Evolutionary conservation across 495 filamentous ascomycete species (phyloP).

Genomic region (Xylaria acuta): DNA sequence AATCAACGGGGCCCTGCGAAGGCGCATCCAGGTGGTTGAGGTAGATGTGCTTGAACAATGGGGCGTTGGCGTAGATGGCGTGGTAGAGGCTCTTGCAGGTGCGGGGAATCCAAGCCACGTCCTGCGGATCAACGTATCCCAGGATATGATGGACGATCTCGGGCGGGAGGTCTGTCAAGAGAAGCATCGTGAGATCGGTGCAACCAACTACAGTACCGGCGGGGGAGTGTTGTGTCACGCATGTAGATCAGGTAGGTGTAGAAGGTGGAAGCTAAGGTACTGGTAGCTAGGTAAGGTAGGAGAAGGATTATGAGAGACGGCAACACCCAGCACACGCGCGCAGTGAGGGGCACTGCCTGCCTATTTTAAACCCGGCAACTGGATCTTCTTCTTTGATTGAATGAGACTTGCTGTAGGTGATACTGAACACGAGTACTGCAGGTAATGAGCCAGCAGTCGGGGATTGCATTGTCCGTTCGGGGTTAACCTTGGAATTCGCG

Average conservation of each 20-base stretch:
- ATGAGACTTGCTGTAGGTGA: background rate
- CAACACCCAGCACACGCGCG: background rate
- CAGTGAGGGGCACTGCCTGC: background rate
- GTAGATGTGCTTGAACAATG: constrained; percentile 62
- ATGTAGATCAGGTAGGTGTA: background rate
- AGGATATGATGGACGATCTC: constrained; percentile 66
- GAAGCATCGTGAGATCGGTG: constrained; percentile 10
- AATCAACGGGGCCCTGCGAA: constrained; percentile 45
- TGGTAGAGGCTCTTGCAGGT: constrained; percentile 56
- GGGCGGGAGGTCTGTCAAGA: constrained; percentile 54
- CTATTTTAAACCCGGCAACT: background rate
- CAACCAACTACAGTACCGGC: background rate
- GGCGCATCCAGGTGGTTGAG: constrained; percentile 50
- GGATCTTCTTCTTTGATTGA: background rate
- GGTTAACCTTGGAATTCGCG: background rate
- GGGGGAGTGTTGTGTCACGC: background rate
- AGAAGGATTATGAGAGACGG: background rate
- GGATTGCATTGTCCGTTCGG: constrained; percentile 16
- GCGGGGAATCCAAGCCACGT: constrained; percentile 53
- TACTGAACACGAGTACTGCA: too few species aligned
- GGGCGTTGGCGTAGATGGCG: constrained; percentile 56
- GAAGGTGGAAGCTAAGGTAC: background rate
- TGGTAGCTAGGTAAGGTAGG: background rate
- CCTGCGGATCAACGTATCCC: constrained; percentile 56
- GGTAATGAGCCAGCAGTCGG: too few species aligned